Evolutionary conservation across 169 alveolate genomes (phyloP).

Genomic region (Plasmodium reichenowi): DNA sequence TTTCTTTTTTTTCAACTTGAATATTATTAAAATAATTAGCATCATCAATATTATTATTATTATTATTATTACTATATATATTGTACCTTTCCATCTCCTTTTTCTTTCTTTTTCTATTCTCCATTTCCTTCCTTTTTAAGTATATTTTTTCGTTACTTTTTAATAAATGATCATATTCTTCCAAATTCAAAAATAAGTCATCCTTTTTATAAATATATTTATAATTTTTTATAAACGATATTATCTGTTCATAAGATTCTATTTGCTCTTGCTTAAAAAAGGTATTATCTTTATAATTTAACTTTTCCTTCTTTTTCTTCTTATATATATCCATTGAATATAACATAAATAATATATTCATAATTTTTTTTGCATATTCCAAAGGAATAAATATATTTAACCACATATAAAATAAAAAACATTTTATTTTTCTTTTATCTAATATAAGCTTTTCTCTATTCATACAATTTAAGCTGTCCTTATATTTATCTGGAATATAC

Average conservation of each 20-base stretch:
- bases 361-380: slow-evolving; percentile 16
- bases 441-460: slow-evolving; percentile 5
- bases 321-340: slow-evolving; percentile 3
- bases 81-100: not conserved
- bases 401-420: slow-evolving; percentile 18
- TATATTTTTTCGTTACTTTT: slow-evolving; percentile 4
- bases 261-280: not conserved
- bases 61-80: not conserved
- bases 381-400: slow-evolving; percentile 28
- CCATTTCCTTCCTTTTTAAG: not conserved
- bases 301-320: slow-evolving; percentile 1
- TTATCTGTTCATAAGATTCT: slow-evolving; percentile 17
- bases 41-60: not conserved
- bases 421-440: slow-evolving; percentile 4
- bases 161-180: slow-evolving; percentile 19
- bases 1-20: not conserved
- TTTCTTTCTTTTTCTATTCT: not conserved
- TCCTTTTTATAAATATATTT: slow-evolving; percentile 1
- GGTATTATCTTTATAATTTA: not conserved
- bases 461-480: slow-evolving; percentile 1
- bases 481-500: slow-evolving; percentile 22
- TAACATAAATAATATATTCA: slow-evolving; percentile 19
- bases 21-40: not conserved
- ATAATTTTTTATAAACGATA: slow-evolving; percentile 19
- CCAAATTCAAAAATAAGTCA: slow-evolving; percentile 21